Base-by-base conservation (phyloP, 257 asterid species). In the Nicotiana knightiana region DNA sequence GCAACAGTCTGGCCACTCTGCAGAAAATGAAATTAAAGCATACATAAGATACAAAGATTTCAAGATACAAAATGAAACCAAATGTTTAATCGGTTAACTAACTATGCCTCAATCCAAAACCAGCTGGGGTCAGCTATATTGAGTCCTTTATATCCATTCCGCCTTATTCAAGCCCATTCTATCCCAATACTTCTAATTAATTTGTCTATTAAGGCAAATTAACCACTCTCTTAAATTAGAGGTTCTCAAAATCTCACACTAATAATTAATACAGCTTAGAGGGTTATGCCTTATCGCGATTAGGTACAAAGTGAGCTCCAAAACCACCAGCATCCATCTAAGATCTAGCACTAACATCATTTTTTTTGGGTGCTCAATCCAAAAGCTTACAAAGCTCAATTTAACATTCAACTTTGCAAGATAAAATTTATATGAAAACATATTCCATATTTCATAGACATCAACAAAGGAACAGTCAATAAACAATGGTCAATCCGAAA, bases 1-100 rank as follows among this genome's bases (percentile, higher is more conserved):
- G 99, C 99, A 82, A 96, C 98, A 21, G 89, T 87, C 82, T 96
- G 95, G 87, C 94, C 98, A 15, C 93, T 96, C 99, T 96, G 90
- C 94, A 90, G 67, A 85, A 67, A 59, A 48, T 57, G 61, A 79
- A 5, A 43, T 82, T 75, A 51, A 63, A 65, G 77, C 59, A 65
- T 39, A 63, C 37, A 71, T 43, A 59, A 71, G 24, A 71, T 71
- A 13, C 11, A 24, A 39, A 21, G 21, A 68, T 68, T 67, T 68
- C 77, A 39, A 68, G 2, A 68, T 2, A 68, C 17, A 39, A 39
- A 39, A 43, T 43, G 77, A 10, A 70, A 43, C 77, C 30, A 70
- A 21, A 43, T 66, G 78, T 51, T 66, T 30, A 66, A 66, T 66
- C 77, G 43, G 35, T 21, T 43, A 21, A 11, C 43, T 10, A 39